Evolutionary conservation across 225 moss, liverwort and hornwort genomes (phyloP).

Genomic region (Rhytidiadelphus loreus): DNA sequence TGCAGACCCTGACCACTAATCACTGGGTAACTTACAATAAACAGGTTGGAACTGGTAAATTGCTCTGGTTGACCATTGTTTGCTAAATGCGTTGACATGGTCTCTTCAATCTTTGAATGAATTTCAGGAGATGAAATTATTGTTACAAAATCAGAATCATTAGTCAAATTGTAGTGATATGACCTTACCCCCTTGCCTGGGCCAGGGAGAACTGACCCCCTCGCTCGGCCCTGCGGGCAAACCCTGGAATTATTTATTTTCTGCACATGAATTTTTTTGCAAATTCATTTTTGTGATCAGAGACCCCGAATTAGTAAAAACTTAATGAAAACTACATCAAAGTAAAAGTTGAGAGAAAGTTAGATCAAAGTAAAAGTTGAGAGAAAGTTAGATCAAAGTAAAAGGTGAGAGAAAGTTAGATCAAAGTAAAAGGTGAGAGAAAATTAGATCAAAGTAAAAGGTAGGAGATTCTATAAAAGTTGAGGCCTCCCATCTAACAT

Average conservation of each 20-base stretch:
- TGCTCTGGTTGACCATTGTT: too few relatives aligned
- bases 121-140: not conserved
- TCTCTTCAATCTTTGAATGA: not conserved
- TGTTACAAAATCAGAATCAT: not conserved
- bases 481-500: not conserved
- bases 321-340: too few relatives aligned
- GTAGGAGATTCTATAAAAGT: not conserved
- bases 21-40: accelerated
- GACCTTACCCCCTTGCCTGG: not conserved
- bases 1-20: accelerated
- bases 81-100: not conserved
- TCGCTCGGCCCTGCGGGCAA: too few relatives aligned
- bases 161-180: not conserved
- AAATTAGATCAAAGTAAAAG: not conserved
- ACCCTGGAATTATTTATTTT: too few relatives aligned
- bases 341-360: too few relatives aligned
- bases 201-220: too few relatives aligned
- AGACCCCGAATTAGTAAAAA: too few relatives aligned
- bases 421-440: not conserved
- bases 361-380: not conserved
- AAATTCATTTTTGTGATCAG: too few relatives aligned
- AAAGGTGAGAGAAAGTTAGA: not conserved
- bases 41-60: not conserved
- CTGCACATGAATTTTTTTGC: too few relatives aligned
- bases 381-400: not conserved